These are phyloP conservation scores for Hypoxylon intermedium DNA, from an alignment of 495 filamentous ascomycete genomes.

Conservation along the genomic window DNA sequence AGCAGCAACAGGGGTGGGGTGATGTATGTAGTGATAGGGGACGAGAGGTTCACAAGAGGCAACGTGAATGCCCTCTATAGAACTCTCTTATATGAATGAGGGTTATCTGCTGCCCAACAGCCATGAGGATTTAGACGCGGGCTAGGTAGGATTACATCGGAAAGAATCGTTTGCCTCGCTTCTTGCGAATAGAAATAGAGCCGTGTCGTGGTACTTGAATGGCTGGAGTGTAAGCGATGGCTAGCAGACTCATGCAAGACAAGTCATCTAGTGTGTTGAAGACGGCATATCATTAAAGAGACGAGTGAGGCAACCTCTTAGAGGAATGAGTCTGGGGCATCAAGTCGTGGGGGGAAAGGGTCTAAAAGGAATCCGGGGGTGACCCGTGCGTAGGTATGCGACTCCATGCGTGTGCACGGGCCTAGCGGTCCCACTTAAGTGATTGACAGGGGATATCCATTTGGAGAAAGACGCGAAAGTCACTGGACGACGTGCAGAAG, in stretches of 20 bases:
- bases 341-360: slow-evolving; percentile 1
- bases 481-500: slow-evolving; percentile 30
- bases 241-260: slow-evolving; percentile 41
- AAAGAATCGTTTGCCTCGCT: slow-evolving; percentile 31
- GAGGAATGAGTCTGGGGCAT: slow-evolving; percentile 4
- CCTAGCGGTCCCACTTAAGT: neutral
- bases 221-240: slow-evolving; percentile 25
- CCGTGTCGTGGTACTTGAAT: slow-evolving; percentile 30
- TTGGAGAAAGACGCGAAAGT: slow-evolving; percentile 28
- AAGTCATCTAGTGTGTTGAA: slow-evolving; percentile 42
- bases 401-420: slow-evolving; percentile 3
- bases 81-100: slow-evolving; percentile 16
- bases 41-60: slow-evolving; percentile 22
- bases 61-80: slow-evolving; percentile 6
- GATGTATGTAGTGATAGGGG: slow-evolving; percentile 10
- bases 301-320: slow-evolving; percentile 39
- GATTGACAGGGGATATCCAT: neutral
- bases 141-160: slow-evolving; percentile 39
- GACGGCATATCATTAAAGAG: slow-evolving; percentile 19
- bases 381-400: slow-evolving; percentile 23
- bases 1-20: slow-evolving; percentile 30
- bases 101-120: slow-evolving; percentile 37
- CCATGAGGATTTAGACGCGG: slow-evolving; percentile 35
- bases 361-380: slow-evolving; percentile 34
- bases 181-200: slow-evolving; percentile 32